phyloP scores from a whole-genome alignment of 1,284 basidiomycete genomes.

The Malassezia globosa region DNA sequence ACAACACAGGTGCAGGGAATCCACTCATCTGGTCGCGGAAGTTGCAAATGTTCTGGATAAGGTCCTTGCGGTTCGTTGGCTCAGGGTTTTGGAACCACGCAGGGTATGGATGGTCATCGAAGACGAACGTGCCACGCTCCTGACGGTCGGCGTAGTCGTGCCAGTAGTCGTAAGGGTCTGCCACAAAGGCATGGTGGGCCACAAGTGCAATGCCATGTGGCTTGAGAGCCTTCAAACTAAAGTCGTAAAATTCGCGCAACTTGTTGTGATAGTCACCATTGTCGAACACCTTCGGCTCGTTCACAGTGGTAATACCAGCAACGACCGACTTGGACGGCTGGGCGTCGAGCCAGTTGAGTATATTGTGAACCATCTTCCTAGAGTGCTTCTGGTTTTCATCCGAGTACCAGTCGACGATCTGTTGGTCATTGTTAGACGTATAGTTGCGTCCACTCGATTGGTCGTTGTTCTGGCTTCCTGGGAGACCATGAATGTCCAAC shows the following conservation, averaged over 20 bases:
- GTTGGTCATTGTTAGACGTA: constrained; percentile 19
- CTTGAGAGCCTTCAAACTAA: constrained; percentile 20
- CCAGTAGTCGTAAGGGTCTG: constrained; percentile 23
- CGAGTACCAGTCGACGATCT: constrained; percentile 27
- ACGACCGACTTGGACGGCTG: constrained; percentile 38
- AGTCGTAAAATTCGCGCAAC: constrained; percentile 25
- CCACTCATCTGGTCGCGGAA: constrained; percentile 16
- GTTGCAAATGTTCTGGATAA: constrained; percentile 27
- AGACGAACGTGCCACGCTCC: constrained; percentile 34
- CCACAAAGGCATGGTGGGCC: constrained; percentile 38
- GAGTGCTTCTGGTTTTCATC: constrained; percentile 28
- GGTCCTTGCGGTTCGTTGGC: constrained; percentile 11
- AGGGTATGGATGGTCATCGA: constrained; percentile 42
- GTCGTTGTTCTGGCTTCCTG: constrained; percentile 48
- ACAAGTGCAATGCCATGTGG: constrained; percentile 27
- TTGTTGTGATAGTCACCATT: not conserved
- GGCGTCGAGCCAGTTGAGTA: constrained; percentile 27
- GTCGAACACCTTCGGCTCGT: constrained; percentile 30
- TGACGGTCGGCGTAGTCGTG: constrained; percentile 26
- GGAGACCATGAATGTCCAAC: constrained; percentile 49
- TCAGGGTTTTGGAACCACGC: constrained; percentile 31
- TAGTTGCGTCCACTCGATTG: constrained; percentile 43
- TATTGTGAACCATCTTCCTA: constrained; percentile 24
- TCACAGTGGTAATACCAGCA: constrained; percentile 34
- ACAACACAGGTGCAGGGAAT: constrained; percentile 30